phyloP scores from a whole-genome alignment of 139 green algal genomes.

The Chlorella sp. region DNA sequence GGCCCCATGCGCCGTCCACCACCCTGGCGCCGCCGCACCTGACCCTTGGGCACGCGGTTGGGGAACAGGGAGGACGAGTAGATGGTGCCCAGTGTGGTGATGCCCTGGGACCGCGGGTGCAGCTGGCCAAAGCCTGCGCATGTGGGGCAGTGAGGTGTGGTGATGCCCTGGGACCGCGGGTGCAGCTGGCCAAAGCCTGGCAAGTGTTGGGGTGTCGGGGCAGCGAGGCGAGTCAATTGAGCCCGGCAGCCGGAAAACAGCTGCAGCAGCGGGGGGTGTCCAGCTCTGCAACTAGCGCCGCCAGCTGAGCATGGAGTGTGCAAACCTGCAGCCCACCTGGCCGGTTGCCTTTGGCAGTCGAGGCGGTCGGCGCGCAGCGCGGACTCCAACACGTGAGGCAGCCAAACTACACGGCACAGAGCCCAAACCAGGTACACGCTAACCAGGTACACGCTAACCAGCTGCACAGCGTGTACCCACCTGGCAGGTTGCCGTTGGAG shows the following conservation, averaged over 20 bases:
- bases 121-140: slow-evolving; percentile 95
- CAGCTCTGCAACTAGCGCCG: too few species aligned
- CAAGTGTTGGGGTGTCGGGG: background rate
- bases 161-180: slow-evolving; percentile 91
- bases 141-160: slow-evolving; percentile 56
- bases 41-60: slow-evolving; percentile 62
- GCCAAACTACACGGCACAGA: background rate
- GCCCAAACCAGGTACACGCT: background rate
- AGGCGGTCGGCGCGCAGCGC: slow-evolving; percentile 82
- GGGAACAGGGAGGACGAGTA: slow-evolving; percentile 97
- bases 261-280: too few species aligned
- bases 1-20: too few species aligned
- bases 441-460: too few species aligned
- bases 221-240: background rate
- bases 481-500: slow-evolving; percentile 64
- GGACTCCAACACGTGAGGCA: background rate
- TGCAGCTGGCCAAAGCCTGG: slow-evolving; percentile 98
- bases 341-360: slow-evolving; percentile 60
- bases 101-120: slow-evolving; percentile 93
- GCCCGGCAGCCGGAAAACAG: too few species aligned
- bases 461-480: too few species aligned
- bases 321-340: slow-evolving; percentile 34
- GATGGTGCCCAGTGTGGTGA: slow-evolving; percentile 98
- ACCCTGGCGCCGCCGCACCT: too few species aligned
- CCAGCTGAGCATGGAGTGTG: background rate